Conservation (phyloP, 305 asterid genomes). For the Coffea humblotiana region DNA sequence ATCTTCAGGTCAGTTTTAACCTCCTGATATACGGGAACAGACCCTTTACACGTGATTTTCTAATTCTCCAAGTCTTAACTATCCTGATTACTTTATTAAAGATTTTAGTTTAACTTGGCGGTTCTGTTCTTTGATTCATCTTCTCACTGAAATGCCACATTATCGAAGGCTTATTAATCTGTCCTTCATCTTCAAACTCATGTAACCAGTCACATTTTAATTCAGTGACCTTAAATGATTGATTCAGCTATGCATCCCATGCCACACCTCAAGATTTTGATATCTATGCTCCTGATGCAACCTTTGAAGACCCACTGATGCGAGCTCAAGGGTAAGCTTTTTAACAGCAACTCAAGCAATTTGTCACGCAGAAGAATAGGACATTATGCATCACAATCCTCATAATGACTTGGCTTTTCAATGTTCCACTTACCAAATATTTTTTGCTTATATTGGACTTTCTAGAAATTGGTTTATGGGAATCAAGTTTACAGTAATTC, state of each 20-base stretch:
- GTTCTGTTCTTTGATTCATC: background rate
- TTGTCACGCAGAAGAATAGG: background rate
- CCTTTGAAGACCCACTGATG: slow-evolving; percentile 90
- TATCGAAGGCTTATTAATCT: background rate
- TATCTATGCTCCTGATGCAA: slow-evolving; percentile 75
- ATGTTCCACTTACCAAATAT: background rate
- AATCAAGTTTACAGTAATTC: background rate
- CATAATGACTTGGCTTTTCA: background rate
- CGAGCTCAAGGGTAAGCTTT: slow-evolving; percentile 67
- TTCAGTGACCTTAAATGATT: slow-evolving; percentile 8
- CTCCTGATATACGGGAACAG: background rate
- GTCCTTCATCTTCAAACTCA: background rate
- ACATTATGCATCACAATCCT: background rate
- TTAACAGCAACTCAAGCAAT: background rate
- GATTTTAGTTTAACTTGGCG: background rate
- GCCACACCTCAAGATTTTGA: slow-evolving; percentile 74
- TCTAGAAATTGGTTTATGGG: background rate
- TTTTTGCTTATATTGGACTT: background rate
- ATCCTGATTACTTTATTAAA: background rate
- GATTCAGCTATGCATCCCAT: slow-evolving; percentile 70
- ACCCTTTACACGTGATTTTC: background rate
- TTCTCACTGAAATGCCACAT: background rate
- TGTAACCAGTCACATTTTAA: background rate
- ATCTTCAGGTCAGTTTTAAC: background rate
- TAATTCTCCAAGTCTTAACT: too few relatives aligned